phyloP scores from a whole-genome alignment of 495 filamentous ascomycete species.

The Parathielavia hyrcaniae region DNA sequence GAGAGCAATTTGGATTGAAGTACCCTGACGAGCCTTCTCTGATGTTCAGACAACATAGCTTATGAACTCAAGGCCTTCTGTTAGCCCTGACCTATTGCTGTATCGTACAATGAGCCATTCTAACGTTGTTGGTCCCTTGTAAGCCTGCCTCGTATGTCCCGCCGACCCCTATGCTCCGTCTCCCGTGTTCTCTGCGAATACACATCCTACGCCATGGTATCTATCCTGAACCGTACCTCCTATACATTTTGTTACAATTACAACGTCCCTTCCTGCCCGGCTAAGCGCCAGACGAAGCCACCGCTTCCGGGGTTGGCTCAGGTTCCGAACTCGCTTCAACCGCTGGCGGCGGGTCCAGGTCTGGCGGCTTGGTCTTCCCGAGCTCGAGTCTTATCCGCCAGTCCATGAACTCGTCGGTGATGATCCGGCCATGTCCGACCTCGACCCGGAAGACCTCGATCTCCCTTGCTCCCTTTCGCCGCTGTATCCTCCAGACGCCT shows the following conservation, averaged over 20 bases:
- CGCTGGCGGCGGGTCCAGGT: background rate
- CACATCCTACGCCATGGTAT: constrained; percentile 7
- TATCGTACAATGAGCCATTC: too few species aligned
- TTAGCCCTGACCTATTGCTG: too few species aligned
- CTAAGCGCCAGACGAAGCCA: background rate
- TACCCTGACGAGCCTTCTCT: too few species aligned
- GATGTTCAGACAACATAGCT: too few species aligned
- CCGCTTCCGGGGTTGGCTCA: background rate
- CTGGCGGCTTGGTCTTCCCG: constrained; percentile 8
- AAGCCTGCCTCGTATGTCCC: too few species aligned
- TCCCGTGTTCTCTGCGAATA: too few species aligned
- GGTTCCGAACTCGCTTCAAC: background rate
- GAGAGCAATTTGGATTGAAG: too few species aligned
- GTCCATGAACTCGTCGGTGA: constrained; percentile 67
- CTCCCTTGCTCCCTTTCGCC: constrained; percentile 45
- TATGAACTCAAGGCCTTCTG: too few species aligned
- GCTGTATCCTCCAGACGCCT: constrained; percentile 77
- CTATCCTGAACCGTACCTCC: background rate
- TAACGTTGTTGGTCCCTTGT: too few species aligned
- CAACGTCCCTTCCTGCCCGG: background rate
- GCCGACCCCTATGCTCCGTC: too few species aligned
- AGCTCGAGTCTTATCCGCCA: constrained; percentile 57
- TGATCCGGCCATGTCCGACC: constrained; percentile 65
- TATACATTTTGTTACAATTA: background rate
- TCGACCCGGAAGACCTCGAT: constrained; percentile 70